Percentiles rank a stretch among this genome's conserved stretches.
Evolutionary conservation across 2,329 filamentous ascomycete genomes (phyloP).

Genomic region (Pseudopyricularia javanii): DNA sequence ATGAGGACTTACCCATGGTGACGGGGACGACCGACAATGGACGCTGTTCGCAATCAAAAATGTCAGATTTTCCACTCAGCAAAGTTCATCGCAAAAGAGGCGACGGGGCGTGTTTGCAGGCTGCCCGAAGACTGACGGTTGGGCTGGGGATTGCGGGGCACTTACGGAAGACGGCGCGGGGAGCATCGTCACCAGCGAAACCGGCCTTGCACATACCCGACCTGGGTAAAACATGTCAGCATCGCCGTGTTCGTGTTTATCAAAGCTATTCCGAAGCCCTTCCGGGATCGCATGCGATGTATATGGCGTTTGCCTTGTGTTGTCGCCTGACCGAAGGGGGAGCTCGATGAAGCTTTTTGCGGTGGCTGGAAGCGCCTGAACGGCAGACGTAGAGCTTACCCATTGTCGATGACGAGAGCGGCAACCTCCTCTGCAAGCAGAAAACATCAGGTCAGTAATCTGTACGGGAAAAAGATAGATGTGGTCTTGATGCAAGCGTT

Average conservation of each 20-base stretch:
- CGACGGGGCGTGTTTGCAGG: background rate
- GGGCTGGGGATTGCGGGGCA: constrained; percentile 20
- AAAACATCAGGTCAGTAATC: constrained; percentile 10
- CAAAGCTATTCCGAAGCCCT: background rate
- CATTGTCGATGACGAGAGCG: constrained; percentile 99
- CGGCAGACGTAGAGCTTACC: constrained; percentile 55
- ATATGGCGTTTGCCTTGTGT: background rate
- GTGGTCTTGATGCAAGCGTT: background rate
- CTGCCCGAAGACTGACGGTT: background rate
- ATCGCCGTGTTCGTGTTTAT: constrained; percentile 12
- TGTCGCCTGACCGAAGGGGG: background rate
- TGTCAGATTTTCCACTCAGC: constrained; percentile 9
- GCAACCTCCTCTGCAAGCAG: constrained; percentile 86
- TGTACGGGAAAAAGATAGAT: background rate
- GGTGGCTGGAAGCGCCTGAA: constrained; percentile 18
- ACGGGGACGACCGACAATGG: constrained; percentile 98
- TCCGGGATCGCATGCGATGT: background rate
- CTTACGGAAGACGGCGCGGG: constrained; percentile 99
- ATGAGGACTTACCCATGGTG: constrained; percentile 86
- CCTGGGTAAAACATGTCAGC: constrained; percentile 44
- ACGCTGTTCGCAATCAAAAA: constrained; percentile 46
- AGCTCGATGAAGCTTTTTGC: background rate
- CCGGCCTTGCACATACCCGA: constrained; percentile 99
- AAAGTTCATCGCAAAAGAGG: background rate
- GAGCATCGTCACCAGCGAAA: constrained; percentile 99